A percentile compares a stretch with the other conserved stretches of the same genome.
Evolutionary conservation across 345 rosid genomes (phyloP).

Genomic region (Syzygium aromaticum): DNA sequence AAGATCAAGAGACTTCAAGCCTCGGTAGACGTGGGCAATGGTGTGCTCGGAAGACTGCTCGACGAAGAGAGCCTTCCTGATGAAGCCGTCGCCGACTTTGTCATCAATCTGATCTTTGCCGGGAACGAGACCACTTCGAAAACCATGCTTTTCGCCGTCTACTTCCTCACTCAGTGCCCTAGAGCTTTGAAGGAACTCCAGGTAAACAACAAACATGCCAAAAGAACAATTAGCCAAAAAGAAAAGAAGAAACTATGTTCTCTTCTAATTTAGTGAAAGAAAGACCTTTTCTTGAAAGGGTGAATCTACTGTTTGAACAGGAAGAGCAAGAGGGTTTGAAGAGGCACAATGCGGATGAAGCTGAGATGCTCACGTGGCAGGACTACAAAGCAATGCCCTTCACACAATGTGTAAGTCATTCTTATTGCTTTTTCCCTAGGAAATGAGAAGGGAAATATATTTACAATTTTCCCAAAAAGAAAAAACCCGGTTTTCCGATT

Average conservation of each 20-base stretch:
- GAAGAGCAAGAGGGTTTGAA: conserved; percentile 55
- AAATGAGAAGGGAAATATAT: neutral
- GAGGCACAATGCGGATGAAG: neutral
- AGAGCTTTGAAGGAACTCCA: conserved; percentile 45
- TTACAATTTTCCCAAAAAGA: neutral
- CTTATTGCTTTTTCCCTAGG: neutral
- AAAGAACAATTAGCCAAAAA: neutral
- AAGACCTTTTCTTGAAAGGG: neutral
- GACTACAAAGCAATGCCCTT: conserved; percentile 76
- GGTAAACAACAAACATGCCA: conserved; percentile 14
- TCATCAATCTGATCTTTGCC: conserved; percentile 77
- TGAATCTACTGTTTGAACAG: conserved; percentile 18
- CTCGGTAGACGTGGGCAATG: conserved; percentile 20
- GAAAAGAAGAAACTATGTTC: neutral
- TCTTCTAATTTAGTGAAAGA: neutral
- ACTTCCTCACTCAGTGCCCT: conserved; percentile 69
- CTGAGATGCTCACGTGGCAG: conserved; percentile 51
- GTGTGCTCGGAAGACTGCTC: conserved; percentile 58
- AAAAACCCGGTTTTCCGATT: neutral
- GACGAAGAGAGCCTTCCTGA: conserved; percentile 64
- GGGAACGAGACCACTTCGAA: conserved; percentile 89
- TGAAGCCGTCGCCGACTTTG: conserved; percentile 62
- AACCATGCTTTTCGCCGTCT: conserved; percentile 74
- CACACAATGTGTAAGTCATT: conserved; percentile 71
- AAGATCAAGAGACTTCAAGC: conserved; percentile 17